Evolutionary conservation across 1,284 basidiomycete genomes (phyloP), one percentile per base, ranked within the genome.

Genomic region (Dichomitus squalens): DNA sequence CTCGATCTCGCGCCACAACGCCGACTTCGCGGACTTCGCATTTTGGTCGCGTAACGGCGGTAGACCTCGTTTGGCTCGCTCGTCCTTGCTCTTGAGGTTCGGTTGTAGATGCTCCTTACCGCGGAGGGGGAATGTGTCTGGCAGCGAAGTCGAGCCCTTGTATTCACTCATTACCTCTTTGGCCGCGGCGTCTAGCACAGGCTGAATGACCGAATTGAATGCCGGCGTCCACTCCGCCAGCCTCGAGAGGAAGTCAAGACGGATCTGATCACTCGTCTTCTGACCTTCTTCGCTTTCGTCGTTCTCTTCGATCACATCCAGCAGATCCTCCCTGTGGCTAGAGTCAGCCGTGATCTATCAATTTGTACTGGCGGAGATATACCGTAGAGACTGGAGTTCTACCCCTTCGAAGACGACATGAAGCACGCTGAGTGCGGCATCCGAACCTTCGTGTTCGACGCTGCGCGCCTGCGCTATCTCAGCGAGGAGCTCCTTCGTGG

Each of bases 341-440:
- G n/a, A 14, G 20, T 16, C 35, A 47, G 14, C 33, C n/a, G 7
- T 4, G n/a, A 18, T 16, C 20, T 7, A n/a, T 6, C 7, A 29
- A 12, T 27, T 33, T 11, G 4, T 3, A 8, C 8, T 7, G 8
- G 27, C 11, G 16, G 27, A 18, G 4, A 47, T 39, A 31, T 23
- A 41, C 49, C 49, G 18, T 7, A 51, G 4, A 18, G 8, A 20
- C 20, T 51, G 38, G 4, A 51, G 39, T 14, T 51, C 38, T 1
- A 51, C 49, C 2, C 49, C 49, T n/a, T 51, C 49, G n/a, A 33
- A 41, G 3, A 51, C 21, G 14, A 39, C 49, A 21, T 51, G 14
- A 5, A 51, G 39, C 5, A 51, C 39, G 12, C 21, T 21, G 7
- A 33, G n/a, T 2, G n/a, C 49, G 7, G 38, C n/a, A 16, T 41